Evolutionary conservation across 768 basidiomycete species (phyloP), one percentile per base, ranked within the genome.

Genomic region (Lentinula boryana): DNA sequence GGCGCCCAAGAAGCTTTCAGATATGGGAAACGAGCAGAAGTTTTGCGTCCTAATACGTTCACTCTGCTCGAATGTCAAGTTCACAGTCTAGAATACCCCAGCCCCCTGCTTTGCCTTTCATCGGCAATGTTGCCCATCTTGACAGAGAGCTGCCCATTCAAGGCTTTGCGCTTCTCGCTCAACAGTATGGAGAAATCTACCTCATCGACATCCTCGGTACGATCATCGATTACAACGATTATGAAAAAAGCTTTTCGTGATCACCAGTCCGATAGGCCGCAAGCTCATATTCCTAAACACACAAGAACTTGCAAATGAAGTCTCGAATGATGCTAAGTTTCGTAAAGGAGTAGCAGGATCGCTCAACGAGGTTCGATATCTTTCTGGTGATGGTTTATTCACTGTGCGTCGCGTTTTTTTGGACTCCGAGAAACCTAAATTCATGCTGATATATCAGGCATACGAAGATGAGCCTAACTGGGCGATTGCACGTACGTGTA

Each of bases 111-210:
- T 66, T 78, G 43, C 77, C 78, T 10, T 71, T 80, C 65, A 61
- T 80, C 31, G 78, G 79, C 7, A 78, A 81, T 62, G 67, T 72
- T 48, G 66, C 71, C 10, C 58, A 67, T 3, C 63, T 76, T 44
- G 76, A 76, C 48, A 68, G 60, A 50, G 74, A 78, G 38, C 68
- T 78, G 10, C 76, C 76, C 0, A 61, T 74, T 5, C 68, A 65
- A 41, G 71, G 73, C 4, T 76, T 76, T 61, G 60, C 62, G 10
- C 71, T 76, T 16, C 69, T 76, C 33, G 72, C 74, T 43, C 68
- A 75, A 58, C 71, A 74, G 63, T 79, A 78, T 63, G 78, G 79
- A 23, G 75, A 76, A 53, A 78, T 80, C 21, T 78, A 71, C 63
- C 62, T 72, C 60, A 68, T 80, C 40, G 67, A 72, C 56, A 53